Conservation (phyloP, 441 rosid genomes). For the Bocquillonia castaneifolia region DNA sequence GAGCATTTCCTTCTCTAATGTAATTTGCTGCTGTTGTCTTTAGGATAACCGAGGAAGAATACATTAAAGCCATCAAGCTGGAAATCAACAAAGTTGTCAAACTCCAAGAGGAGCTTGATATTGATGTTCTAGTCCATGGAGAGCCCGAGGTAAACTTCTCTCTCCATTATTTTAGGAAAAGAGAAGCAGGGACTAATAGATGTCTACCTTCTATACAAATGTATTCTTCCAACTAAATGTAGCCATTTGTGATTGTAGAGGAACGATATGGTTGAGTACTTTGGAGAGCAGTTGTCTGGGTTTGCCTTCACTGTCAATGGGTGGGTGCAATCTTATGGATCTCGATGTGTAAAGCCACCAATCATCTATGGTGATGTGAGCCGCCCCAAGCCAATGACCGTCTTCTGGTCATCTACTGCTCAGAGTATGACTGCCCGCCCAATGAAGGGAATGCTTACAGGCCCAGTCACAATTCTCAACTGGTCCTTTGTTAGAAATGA, state of each 20-base stretch:
- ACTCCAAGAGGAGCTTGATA: constrained; percentile 86
- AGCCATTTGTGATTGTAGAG: constrained; percentile 46
- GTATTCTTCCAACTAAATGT: constrained; percentile 19
- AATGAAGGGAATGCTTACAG: constrained; percentile 99
- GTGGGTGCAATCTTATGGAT: constrained; percentile 97
- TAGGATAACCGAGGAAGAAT: constrained; percentile 84
- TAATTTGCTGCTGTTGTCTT: background rate
- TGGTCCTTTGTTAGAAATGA: constrained; percentile 98
- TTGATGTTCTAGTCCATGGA: constrained; percentile 97
- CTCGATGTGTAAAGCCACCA: constrained; percentile 98
- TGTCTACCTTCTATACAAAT: background rate
- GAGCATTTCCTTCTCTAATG: constrained; percentile 3
- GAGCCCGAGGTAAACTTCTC: constrained; percentile 83
- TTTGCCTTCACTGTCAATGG: constrained; percentile 91
- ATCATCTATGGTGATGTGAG: constrained; percentile 96
- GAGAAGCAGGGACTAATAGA: background rate
- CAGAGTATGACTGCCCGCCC: constrained; percentile 95
- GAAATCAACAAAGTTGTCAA: constrained; percentile 85
- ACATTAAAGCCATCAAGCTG: constrained; percentile 73
- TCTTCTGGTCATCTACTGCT: constrained; percentile 89
- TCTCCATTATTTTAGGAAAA: background rate
- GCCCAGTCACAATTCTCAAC: constrained; percentile 95
- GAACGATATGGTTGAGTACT: constrained; percentile 98
- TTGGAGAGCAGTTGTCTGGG: constrained; percentile 93
- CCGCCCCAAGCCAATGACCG: constrained; percentile 96